These are phyloP conservation scores for Wickerhamomyces sp. DNA, from an alignment of 1,139 yeast species.

Conservation along the genomic window DNA sequence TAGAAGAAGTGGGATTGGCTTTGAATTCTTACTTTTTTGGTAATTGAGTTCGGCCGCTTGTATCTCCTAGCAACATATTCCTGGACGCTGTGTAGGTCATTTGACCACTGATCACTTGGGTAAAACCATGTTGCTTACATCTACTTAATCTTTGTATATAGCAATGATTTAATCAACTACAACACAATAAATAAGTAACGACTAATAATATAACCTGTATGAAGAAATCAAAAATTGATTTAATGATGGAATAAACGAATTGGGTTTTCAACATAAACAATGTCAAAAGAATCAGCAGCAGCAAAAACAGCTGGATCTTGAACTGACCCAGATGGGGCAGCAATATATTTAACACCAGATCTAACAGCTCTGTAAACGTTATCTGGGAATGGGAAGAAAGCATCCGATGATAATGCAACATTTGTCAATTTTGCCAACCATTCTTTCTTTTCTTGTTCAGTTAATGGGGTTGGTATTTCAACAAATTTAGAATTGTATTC, in stretches of 20 bases:
- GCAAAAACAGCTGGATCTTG: slow-evolving; percentile 95
- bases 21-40: slow-evolving; percentile 54
- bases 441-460: slow-evolving; percentile 76
- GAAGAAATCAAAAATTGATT: not conserved
- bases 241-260: slow-evolving; percentile 97
- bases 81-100: slow-evolving; percentile 80
- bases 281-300: slow-evolving; percentile 86
- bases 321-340: slow-evolving; percentile 97
- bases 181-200: not conserved
- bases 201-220: not conserved
- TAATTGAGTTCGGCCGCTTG: slow-evolving; percentile 51
- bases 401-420: slow-evolving; percentile 93
- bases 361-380: slow-evolving; percentile 96
- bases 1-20: slow-evolving; percentile 50
- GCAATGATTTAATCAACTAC: not conserved
- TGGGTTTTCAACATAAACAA: slow-evolving; percentile 92
- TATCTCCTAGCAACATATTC: slow-evolving; percentile 67
- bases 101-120: slow-evolving; percentile 83
- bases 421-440: slow-evolving; percentile 77
- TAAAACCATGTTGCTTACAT: slow-evolving; percentile 88
- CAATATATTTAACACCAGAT: slow-evolving; percentile 91
- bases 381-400: slow-evolving; percentile 99
- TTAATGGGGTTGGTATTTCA: slow-evolving; percentile 75
- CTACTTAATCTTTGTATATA: slow-evolving; percentile 6
- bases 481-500: slow-evolving; percentile 91